Conservation (phyloP, 768 basidiomycete genomes). For the Peribolospora baueri region DNA sequence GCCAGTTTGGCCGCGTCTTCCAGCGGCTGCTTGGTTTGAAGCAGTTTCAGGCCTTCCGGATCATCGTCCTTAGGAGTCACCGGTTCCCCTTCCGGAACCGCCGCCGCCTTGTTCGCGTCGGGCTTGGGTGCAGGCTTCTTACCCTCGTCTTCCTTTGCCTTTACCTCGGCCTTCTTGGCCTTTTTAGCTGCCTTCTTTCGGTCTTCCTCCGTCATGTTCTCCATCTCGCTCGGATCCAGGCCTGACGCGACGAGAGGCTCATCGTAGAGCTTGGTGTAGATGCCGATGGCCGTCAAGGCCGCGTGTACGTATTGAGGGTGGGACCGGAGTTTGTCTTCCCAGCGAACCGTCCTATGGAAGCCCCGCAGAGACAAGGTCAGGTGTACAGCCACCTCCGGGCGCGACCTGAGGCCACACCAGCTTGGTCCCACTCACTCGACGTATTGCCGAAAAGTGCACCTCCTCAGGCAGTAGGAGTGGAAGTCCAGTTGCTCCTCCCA, state of each 20-base stretch:
- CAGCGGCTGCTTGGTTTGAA: slow-evolving; percentile 38
- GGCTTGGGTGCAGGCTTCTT: slow-evolving; percentile 37
- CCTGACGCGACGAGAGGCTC: slow-evolving; percentile 26
- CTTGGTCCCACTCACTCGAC: slow-evolving; percentile 33
- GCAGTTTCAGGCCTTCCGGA: slow-evolving; percentile 50
- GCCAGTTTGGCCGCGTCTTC: slow-evolving; percentile 53
- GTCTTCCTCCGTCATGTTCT: slow-evolving; percentile 19
- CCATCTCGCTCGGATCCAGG: not conserved
- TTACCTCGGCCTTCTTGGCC: slow-evolving; percentile 36
- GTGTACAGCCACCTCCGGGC: not conserved
- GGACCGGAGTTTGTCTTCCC: slow-evolving; percentile 56
- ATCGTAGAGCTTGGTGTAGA: slow-evolving; percentile 48
- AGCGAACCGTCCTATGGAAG: slow-evolving; percentile 38
- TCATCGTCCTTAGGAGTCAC: slow-evolving; percentile 38
- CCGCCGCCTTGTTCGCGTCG: slow-evolving; percentile 1
- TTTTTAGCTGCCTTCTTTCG: slow-evolving; percentile 69
- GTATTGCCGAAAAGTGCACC: slow-evolving; percentile 67
- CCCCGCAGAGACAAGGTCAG: not conserved
- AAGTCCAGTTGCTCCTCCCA: slow-evolving; percentile 94
- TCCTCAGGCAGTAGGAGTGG: slow-evolving; percentile 78
- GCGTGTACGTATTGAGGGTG: slow-evolving; percentile 53
- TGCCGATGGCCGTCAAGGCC: slow-evolving; percentile 44
- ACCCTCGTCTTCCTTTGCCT: slow-evolving; percentile 30
- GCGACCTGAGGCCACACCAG: not conserved
- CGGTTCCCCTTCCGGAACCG: slow-evolving; percentile 18